A percentile compares a stretch with the other conserved stretches of the same genome.
phyloP scores from a whole-genome alignment of 2,329 filamentous ascomycete species.

The Metarhizium brunneum region DNA sequence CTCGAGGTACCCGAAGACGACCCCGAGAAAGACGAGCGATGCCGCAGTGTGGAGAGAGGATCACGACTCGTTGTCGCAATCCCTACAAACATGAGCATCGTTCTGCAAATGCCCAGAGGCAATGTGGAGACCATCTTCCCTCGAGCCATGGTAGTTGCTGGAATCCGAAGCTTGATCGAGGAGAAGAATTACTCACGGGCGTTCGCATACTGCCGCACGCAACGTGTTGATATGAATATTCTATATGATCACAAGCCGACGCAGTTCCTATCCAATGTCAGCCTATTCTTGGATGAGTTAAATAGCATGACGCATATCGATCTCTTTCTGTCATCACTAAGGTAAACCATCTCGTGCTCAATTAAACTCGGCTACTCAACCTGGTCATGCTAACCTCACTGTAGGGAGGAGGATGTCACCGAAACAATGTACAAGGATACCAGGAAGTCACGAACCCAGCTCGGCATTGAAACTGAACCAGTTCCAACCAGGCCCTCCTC shows the following conservation, averaged over 20 bases:
- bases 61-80: slow-evolving; percentile 81
- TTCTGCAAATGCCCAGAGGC: slow-evolving; percentile 90
- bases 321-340: slow-evolving; percentile 78
- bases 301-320: slow-evolving; percentile 77
- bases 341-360: slow-evolving; percentile 34
- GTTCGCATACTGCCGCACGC: slow-evolving; percentile 80
- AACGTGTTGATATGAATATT: slow-evolving; percentile 97
- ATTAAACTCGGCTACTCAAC: neutral
- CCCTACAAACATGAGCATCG: slow-evolving; percentile 74
- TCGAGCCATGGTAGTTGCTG: slow-evolving; percentile 82
- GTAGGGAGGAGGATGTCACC: slow-evolving; percentile 80
- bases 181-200: slow-evolving; percentile 73
- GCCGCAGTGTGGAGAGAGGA: slow-evolving; percentile 83
- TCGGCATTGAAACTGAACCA: slow-evolving; percentile 4
- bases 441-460: slow-evolving; percentile 30
- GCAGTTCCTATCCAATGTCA: slow-evolving; percentile 71
- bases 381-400: neutral
- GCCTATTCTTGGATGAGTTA: slow-evolving; percentile 74
- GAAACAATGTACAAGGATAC: slow-evolving; percentile 92
- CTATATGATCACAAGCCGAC: slow-evolving; percentile 85
- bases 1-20: slow-evolving; percentile 80
- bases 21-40: slow-evolving; percentile 85
- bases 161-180: slow-evolving; percentile 74
- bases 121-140: slow-evolving; percentile 95
- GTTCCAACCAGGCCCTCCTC: slow-evolving; percentile 9